Percentiles rank a stretch among this genome's conserved stretches.
phyloP scores from a whole-genome alignment of 495 filamentous ascomycete genomes.

The Chaetomium tenue region DNA sequence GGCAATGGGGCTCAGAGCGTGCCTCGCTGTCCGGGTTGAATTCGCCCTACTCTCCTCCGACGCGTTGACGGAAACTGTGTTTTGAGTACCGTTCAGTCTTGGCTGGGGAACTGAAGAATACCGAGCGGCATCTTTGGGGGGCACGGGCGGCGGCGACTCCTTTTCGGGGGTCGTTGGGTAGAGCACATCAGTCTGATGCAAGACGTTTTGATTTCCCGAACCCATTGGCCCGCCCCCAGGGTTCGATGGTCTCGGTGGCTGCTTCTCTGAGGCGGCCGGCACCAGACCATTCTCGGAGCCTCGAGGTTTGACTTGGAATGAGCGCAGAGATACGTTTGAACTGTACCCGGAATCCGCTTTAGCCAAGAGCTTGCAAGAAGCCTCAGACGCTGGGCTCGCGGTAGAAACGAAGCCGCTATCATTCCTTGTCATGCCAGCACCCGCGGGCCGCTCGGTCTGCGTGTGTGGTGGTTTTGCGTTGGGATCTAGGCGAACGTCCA shows the following conservation, averaged over 20 bases:
- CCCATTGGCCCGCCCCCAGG: conserved; percentile 6
- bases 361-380: conserved; percentile 41
- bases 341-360: conserved; percentile 60
- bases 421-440: conserved; percentile 35
- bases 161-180: conserved; percentile 12
- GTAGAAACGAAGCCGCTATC: conserved; percentile 46
- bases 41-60: conserved; percentile 3
- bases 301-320: conserved; percentile 37
- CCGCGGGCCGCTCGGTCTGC: conserved; percentile 14
- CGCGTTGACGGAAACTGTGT: conserved; percentile 7
- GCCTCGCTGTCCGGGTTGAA: conserved; percentile 10
- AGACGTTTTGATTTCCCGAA: conserved; percentile 10
- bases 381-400: conserved; percentile 38
- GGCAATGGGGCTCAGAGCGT: conserved; percentile 13
- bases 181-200: background rate
- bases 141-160: conserved; percentile 34
- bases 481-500: conserved; percentile 44
- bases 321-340: conserved; percentile 52
- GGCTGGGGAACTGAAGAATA: conserved; percentile 6
- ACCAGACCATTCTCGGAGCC: conserved; percentile 13
- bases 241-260: conserved; percentile 2
- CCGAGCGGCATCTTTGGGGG: conserved; percentile 31
- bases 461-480: conserved; percentile 40
- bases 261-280: conserved; percentile 16
- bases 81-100: conserved; percentile 11